These are phyloP conservation scores for Acorus gramineus DNA, from an alignment of 106 monocot species.

Conservation along the genomic window DNA sequence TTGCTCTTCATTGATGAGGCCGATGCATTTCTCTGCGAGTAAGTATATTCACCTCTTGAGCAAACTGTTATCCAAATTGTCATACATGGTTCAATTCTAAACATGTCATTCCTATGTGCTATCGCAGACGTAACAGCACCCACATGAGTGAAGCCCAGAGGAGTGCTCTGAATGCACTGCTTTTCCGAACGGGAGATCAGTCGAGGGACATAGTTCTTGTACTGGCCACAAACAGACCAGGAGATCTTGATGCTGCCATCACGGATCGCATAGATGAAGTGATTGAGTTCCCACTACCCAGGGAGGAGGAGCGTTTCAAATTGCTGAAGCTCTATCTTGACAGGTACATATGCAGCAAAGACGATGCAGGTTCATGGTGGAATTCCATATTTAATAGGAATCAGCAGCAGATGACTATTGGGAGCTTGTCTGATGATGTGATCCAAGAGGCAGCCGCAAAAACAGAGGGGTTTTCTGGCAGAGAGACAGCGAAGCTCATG, in stretches of 20 bases:
- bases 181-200: slow-evolving; percentile 93
- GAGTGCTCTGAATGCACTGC: slow-evolving; percentile 88
- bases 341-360: slow-evolving; percentile 63
- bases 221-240: slow-evolving; percentile 88
- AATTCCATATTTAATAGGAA: slow-evolving; percentile 28
- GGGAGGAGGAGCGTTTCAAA: slow-evolving; percentile 82
- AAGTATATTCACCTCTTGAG: slow-evolving; percentile 14
- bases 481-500: slow-evolving; percentile 91
- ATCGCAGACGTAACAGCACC: slow-evolving; percentile 66
- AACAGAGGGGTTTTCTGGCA: slow-evolving; percentile 83
- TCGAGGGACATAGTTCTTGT: slow-evolving; percentile 89
- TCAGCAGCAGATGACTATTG: slow-evolving; percentile 63
- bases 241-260: slow-evolving; percentile 89
- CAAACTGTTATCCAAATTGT: background rate
- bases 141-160: slow-evolving; percentile 94
- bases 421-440: slow-evolving; percentile 62
- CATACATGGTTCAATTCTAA: background rate
- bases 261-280: slow-evolving; percentile 91
- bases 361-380: slow-evolving; percentile 24
- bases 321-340: slow-evolving; percentile 80
- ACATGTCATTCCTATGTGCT: background rate
- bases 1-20: slow-evolving; percentile 95
- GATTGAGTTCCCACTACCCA: slow-evolving; percentile 82
- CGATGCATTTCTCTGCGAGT: slow-evolving; percentile 97
- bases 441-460: slow-evolving; percentile 70